Base-by-base conservation (phyloP, 176 grass and related monocot genomes). In the Oryza australiensis region DNA sequence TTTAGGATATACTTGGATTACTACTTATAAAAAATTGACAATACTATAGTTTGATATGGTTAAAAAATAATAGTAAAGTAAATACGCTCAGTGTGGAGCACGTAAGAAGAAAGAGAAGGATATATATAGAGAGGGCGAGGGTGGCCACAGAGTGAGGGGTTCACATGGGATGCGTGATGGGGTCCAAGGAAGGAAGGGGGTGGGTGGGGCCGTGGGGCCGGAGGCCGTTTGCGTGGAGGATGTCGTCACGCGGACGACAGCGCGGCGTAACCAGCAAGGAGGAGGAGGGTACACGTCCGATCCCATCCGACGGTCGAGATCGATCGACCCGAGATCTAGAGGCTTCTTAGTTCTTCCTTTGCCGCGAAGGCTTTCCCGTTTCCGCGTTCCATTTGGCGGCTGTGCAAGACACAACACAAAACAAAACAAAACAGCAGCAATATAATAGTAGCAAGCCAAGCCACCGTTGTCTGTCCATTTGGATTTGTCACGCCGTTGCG, bases 171-270 rank as follows among this genome's bases (percentile, higher is more conserved):
- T 94, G 51, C 51, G 51, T n/a, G 51, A 20, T 55, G 51, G 51
- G 51, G 18, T 3, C 51, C 51, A 5, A n/a, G 4, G 71, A 32
- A 43, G 12, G n/a, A n/a, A n/a, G 37, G 40, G 38, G 12, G 6
- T 35, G 35, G 74, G 67, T 51, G 66, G 75, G 64, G 12, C 48
- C 9, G 23, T 22, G 60, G 77, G n/a, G 13, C 10, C 12, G 42
- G 40, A 22, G 30, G 7, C 4, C 1, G 28, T n/a, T 55, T 55
- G 41, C 88, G 90, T 89, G 64, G 60, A 28, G 76, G 13, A 66
- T 89, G 86, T 4, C 83, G 84, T 97, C 94, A 97, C 64, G 84
- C 81, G 62, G 78, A 97, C 86, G 88, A 13, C 73, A 84, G 16
- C 18, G n/a, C 70, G 46, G 26, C 85, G 82, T 73, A 32, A 64